phyloP scores from a whole-genome alignment of 208 protist species.

The Acanthamoeba castellanii region DNA sequence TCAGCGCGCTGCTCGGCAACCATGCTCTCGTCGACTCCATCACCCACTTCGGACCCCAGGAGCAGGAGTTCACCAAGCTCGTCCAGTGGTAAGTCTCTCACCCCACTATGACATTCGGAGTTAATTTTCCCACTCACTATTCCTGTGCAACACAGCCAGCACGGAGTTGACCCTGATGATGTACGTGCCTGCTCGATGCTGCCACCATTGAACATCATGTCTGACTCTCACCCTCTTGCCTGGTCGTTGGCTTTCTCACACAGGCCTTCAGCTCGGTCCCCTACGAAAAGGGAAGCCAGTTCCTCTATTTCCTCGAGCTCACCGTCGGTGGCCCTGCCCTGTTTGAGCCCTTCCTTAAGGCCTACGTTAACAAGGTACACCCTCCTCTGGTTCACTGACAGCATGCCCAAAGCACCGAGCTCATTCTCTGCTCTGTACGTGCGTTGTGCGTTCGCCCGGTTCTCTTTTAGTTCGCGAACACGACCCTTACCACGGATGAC shows the following conservation, averaged over 20 bases:
- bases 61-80: constrained; percentile 52
- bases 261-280: constrained; percentile 90
- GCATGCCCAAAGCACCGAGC: too few species aligned
- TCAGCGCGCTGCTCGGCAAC: constrained; percentile 85
- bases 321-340: constrained; percentile 82
- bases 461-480: constrained; percentile 78
- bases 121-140: neutral
- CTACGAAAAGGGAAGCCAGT: constrained; percentile 86
- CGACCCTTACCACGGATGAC: constrained; percentile 84
- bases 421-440: too few species aligned
- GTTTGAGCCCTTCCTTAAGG: constrained; percentile 86
- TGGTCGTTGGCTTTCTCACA: neutral
- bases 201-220: neutral
- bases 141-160: neutral
- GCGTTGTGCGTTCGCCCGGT: too few species aligned
- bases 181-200: neutral
- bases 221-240: neutral
- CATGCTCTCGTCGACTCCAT: constrained; percentile 85
- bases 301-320: constrained; percentile 89
- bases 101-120: constrained; percentile 57
- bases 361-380: constrained; percentile 82
- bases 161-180: constrained; percentile 92
- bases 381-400: neutral
- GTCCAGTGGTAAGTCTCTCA: neutral
- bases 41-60: constrained; percentile 78